These are phyloP conservation scores for Candida labiduridarum DNA, from an alignment of 1,139 yeast species.

Conservation along the genomic window DNA sequence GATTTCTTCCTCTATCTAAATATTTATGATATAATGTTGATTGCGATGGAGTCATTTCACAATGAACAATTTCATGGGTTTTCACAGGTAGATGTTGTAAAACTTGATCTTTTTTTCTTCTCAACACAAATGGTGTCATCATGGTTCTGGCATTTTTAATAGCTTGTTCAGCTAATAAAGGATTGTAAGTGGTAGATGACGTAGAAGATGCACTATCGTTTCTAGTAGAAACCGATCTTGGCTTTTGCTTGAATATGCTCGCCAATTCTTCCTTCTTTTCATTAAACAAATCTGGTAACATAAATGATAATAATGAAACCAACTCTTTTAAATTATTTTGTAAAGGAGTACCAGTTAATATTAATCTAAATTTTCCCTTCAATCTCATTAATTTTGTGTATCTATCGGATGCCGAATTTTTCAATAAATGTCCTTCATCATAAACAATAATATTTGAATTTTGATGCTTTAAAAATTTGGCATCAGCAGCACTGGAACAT, in stretches of 20 bases:
- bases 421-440: slow-evolving; percentile 97
- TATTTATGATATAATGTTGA: slow-evolving; percentile 59
- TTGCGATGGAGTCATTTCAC: slow-evolving; percentile 66
- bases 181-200: slow-evolving; percentile 59
- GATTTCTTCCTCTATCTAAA: slow-evolving; percentile 47
- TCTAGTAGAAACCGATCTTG: slow-evolving; percentile 43
- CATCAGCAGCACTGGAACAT: slow-evolving; percentile 81
- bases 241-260: slow-evolving; percentile 77
- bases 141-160: slow-evolving; percentile 90
- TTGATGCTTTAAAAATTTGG: slow-evolving; percentile 71
- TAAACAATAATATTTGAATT: slow-evolving; percentile 87
- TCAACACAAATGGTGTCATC: slow-evolving; percentile 96
- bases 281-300: slow-evolving; percentile 79
- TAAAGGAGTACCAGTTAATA: slow-evolving; percentile 95
- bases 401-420: slow-evolving; percentile 86
- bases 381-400: slow-evolving; percentile 84
- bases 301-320: slow-evolving; percentile 86
- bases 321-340: slow-evolving; percentile 91
- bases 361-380: slow-evolving; percentile 75
- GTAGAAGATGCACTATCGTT: not conserved
- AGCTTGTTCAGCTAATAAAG: slow-evolving; percentile 86
- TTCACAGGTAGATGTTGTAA: slow-evolving; percentile 85
- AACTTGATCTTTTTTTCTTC: slow-evolving; percentile 92
- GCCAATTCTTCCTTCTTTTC: slow-evolving; percentile 83
- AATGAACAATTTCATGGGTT: slow-evolving; percentile 60